Base-by-base conservation (phyloP, 2,329 filamentous ascomycete genomes). In the Cyphellophora europaea region DNA sequence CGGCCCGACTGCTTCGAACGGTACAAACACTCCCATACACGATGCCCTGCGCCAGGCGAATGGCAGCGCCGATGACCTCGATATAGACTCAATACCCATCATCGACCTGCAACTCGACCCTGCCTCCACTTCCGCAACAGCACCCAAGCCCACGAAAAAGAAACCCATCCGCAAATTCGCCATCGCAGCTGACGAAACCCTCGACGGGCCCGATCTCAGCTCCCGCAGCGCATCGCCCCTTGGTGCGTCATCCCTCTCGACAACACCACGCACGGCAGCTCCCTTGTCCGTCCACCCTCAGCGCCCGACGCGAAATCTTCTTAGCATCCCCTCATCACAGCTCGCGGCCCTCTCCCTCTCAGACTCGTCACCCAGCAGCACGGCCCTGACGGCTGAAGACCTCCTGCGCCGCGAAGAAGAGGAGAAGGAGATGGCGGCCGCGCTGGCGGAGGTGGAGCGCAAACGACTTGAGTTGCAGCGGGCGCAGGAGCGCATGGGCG, bases 11-110 rank as follows among this genome's bases (percentile, higher is more conserved):
- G 67, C 66, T 16, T 76, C 74, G 3, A n/a, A n/a, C n/a, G 74
- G 76, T 19, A 72, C 72, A 5, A 80, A 81, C 1, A 89, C 83
- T 1, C 84, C 84, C 1, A 85, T 91, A 38, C 65, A 83, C 3
- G 71, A 76, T 39, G 43, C 48, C 30, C 45, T 49, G 21, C 41
- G 38, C 27, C 38, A 39, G 23, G 35, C 38, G 6, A 77, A 70
- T 38, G 77, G 76, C 38, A 88, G 89, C 52, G 76, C 75, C 40
- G 89, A 91, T 52, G 81, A 83, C 29, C 65, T 96, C 6, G 89
- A 98, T 53, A 80, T 98, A 28, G 91, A 98, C 58, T 76, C 85
- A 2, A 98, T 98, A 49, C 91, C 91, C 2, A 89, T 98, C 50
- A 91, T 98, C 77, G 79, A 93, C 54, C 70, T 98, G 30, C 79